A percentile compares a stretch with the other conserved stretches of the same genome.
phyloP scores from a whole-genome alignment of 257 asterid species.

The Nicotiana tomentosiformis region DNA sequence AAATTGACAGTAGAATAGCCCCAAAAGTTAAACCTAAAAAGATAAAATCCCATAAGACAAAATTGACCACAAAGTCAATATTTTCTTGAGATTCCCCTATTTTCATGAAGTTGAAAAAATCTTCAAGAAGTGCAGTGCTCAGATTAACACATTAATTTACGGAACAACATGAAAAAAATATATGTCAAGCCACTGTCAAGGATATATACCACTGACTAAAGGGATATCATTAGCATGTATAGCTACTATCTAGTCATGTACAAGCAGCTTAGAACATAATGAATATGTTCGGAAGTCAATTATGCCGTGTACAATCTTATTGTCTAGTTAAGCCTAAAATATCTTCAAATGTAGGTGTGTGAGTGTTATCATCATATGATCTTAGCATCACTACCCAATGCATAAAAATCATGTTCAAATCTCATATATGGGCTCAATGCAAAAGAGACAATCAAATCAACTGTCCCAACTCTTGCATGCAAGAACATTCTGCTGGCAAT shows the following conservation, averaged over 20 bases:
- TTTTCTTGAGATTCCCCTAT: neutral
- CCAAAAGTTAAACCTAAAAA: conserved; percentile 89
- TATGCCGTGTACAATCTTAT: neutral
- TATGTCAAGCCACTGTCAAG: neutral
- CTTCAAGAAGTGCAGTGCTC: neutral
- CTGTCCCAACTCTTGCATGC: neutral
- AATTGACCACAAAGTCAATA: neutral
- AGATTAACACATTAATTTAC: neutral
- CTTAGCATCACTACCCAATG: neutral
- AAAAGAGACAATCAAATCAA: neutral
- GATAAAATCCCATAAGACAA: conserved; percentile 9
- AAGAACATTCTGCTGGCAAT: neutral
- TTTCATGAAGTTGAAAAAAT: neutral
- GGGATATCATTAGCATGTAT: neutral
- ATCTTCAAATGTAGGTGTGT: neutral
- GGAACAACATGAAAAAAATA: neutral
- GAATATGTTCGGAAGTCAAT: neutral
- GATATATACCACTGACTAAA: neutral
- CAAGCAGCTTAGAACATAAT: neutral
- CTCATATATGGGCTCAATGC: neutral
- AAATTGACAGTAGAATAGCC: conserved; percentile 91
- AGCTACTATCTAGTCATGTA: neutral
- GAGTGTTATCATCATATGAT: neutral
- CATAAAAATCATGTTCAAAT: neutral
- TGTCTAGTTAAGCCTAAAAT: conserved; percentile 3